Percentiles rank a stretch among this genome's conserved stretches.
phyloP scores from a whole-genome alignment of 2,329 filamentous ascomycete genomes.

The Hymenoscyphus infarciens region DNA sequence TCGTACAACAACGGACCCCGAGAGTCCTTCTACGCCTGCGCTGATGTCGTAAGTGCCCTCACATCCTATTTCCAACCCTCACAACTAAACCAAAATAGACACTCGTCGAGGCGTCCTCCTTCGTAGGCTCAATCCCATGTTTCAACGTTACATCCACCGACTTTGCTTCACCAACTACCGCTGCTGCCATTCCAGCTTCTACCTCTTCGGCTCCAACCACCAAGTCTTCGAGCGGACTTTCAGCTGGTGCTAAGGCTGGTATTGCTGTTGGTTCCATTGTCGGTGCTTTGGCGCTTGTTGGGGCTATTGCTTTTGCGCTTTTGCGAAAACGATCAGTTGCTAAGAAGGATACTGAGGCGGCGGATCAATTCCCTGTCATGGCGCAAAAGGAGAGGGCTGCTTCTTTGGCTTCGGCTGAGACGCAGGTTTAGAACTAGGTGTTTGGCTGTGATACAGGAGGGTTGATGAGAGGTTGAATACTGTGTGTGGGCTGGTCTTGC shows the following conservation, averaged over 20 bases:
- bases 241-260: constrained; percentile 25
- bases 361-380: constrained; percentile 7
- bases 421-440: constrained; percentile 7
- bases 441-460: not conserved
- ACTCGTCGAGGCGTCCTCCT: constrained; percentile 37
- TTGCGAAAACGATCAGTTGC: not conserved
- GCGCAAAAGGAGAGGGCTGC: constrained; percentile 6
- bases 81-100: constrained; percentile 22
- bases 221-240: not conserved
- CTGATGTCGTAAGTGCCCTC: constrained; percentile 40
- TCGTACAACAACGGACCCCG: constrained; percentile 38
- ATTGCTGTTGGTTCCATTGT: constrained; percentile 29
- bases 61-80: no score
- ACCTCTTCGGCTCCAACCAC: not conserved
- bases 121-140: constrained; percentile 14
- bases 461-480: not conserved
- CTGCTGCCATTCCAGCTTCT: constrained; percentile 7
- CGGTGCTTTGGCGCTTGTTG: constrained; percentile 19
- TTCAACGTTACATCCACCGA: constrained; percentile 23
- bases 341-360: constrained; percentile 8
- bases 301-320: constrained; percentile 3
- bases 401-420: constrained; percentile 6
- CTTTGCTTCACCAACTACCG: constrained; percentile 12
- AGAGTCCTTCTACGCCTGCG: constrained; percentile 48
- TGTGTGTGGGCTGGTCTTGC: not conserved